phyloP scores from a whole-genome alignment of 1,284 basidiomycete genomes.

The Ganoderma boninense region DNA sequence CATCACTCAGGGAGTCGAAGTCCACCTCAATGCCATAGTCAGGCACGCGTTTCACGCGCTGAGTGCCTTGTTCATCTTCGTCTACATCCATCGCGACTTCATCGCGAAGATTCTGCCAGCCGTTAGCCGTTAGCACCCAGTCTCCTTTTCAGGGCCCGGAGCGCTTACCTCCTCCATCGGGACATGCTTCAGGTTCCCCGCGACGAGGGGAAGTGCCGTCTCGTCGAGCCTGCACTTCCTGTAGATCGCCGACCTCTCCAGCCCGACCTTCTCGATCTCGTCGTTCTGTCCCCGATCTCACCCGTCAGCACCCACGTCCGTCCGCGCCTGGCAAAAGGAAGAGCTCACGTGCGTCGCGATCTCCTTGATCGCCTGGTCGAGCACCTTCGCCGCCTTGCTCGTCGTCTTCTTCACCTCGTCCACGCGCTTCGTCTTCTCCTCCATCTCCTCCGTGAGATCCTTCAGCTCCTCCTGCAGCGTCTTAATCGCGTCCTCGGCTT shows the following conservation, averaged over 20 bases:
- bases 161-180: conserved; percentile 89
- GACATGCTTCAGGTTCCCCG: conserved; percentile 86
- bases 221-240: conserved; percentile 95
- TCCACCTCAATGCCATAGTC: conserved; percentile 94
- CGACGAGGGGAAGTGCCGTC: conserved; percentile 81
- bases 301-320: background rate
- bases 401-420: conserved; percentile 83
- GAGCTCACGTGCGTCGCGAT: conserved; percentile 77
- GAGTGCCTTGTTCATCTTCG: conserved; percentile 79
- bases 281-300: conserved; percentile 72
- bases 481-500: conserved; percentile 66
- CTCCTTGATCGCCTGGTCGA: conserved; percentile 92
- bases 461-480: conserved; percentile 69
- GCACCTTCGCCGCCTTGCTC: conserved; percentile 72
- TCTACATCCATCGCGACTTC: conserved; percentile 93
- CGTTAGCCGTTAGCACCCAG: background rate
- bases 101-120: conserved; percentile 76
- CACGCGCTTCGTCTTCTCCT: conserved; percentile 74
- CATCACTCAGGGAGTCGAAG: conserved; percentile 83
- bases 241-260: conserved; percentile 90
- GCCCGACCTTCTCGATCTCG: conserved; percentile 89
- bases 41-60: conserved; percentile 73
- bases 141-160: background rate
- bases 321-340: background rate
- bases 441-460: conserved; percentile 67